Base-by-base conservation (phyloP, 257 asterid genomes). In the Solanum phureja region DNA sequence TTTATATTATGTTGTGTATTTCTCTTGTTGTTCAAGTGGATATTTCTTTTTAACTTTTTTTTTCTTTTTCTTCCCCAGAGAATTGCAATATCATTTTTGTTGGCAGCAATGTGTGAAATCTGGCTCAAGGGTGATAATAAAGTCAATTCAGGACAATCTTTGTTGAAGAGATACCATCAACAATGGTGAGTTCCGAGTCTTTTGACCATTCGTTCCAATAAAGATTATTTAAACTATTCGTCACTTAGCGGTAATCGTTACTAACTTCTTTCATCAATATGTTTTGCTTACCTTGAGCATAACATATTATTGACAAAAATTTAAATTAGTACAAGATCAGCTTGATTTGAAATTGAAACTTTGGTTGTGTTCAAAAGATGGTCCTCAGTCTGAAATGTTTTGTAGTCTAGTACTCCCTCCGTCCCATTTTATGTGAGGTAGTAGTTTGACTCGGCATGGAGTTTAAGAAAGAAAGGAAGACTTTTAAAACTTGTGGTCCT, bases 61-160 rank as follows among this genome's bases (percentile, higher is more conserved):
- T 69, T 38, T 42, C 38, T 29, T 71, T 71, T 42, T 46, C 23
- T 69, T 69, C 49, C 84, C 69, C 91, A 94, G 97, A 92, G 97
- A 91, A 94, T 94, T 87, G 97, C 92, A 86, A 91, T 88, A 87
- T 93, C 94, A 56, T 94, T 92, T 91, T 90, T 69, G 82, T 83
- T 91, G 46, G 93, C 93, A 74, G 97, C 97, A 69, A 81, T 91
- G 86, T 94, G 95, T 83, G 95, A 93, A 91, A 93, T 94, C 89
- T 94, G 97, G 97, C 96, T 94, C n/a, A 87, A 94, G 88, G 91
- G 89, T 34, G 93, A 91, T 56, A 94, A 91, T 83, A 93, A 92
- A 91, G 94, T 91, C 84, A 86, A 87, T 86, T 92, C 94, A 21
- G 91, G 93, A 69, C n/a, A 52, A 86, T 91, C 95, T 74, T 90